Evolutionary conservation across 352 stramenopile species (phyloP).

Genomic region (Globisporangium alternatum): DNA sequence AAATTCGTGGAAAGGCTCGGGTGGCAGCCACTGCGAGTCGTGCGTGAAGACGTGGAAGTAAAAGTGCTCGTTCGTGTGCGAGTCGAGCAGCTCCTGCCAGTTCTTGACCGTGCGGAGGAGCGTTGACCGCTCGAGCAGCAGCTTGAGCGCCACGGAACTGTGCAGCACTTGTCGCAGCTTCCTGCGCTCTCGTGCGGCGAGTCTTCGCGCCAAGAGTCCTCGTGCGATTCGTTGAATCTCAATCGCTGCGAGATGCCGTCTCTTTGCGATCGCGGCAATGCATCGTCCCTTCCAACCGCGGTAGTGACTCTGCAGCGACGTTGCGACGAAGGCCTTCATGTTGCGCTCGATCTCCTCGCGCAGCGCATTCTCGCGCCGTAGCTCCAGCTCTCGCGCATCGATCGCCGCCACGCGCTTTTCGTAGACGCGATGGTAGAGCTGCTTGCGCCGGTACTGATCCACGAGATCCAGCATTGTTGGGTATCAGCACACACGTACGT

Average conservation of each 20-base stretch:
- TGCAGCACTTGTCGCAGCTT: conserved; percentile 60
- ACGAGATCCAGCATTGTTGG: conserved; percentile 41
- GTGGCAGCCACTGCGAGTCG: conserved; percentile 77
- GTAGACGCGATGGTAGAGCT: conserved; percentile 53
- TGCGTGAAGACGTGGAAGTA: conserved; percentile 82
- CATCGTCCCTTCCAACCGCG: conserved; percentile 59
- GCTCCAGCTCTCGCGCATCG: conserved; percentile 32
- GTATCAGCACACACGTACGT: too few species aligned
- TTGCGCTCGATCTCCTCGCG: conserved; percentile 72
- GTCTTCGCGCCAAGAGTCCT: conserved; percentile 41
- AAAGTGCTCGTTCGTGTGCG: conserved; percentile 84
- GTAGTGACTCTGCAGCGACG: conserved; percentile 59
- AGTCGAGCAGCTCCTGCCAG: conserved; percentile 78
- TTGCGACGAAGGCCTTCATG: conserved; percentile 74
- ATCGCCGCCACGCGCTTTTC: conserved; percentile 50
- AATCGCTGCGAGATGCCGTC: conserved; percentile 48
- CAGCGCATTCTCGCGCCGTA: conserved; percentile 58
- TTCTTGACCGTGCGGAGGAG: conserved; percentile 59
- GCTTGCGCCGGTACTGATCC: conserved; percentile 43
- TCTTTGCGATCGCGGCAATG: conserved; percentile 25
- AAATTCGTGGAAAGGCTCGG: conserved; percentile 59
- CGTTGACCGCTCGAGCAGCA: conserved; percentile 63
- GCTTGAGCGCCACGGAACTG: conserved; percentile 59
- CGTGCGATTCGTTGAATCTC: conserved; percentile 56
- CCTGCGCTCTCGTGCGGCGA: conserved; percentile 41